Conservation (phyloP, 228 moss, liverwort and hornwort species). For the Sphagnum fallax region DNA sequence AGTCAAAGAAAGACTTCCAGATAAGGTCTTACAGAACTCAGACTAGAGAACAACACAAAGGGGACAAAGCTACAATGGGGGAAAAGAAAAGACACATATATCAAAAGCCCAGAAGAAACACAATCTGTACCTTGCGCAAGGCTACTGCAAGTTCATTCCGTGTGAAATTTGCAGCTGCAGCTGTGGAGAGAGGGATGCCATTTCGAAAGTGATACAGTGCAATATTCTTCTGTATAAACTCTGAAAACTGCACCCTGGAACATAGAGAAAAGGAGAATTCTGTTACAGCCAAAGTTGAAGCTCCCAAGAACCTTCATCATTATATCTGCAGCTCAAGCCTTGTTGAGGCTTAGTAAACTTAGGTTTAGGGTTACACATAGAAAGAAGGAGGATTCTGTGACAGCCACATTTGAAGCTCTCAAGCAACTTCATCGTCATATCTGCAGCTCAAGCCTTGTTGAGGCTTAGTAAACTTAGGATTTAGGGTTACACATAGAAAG, state of each 20-base stretch:
- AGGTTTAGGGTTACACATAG: neutral
- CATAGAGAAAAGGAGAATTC: neutral
- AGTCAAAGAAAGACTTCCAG: too few relatives aligned
- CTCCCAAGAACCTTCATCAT: too few relatives aligned
- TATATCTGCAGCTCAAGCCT: too few relatives aligned
- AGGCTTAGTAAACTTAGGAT: too few relatives aligned
- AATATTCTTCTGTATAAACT: constrained; percentile 94
- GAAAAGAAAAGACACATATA: too few relatives aligned
- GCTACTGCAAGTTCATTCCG: constrained; percentile 85
- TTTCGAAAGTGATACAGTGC: constrained; percentile 80
- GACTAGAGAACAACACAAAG: too few relatives aligned
- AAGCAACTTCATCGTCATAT: too few relatives aligned
- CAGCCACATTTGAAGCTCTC: neutral
- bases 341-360: too few relatives aligned
- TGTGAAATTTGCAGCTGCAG: constrained; percentile 95
- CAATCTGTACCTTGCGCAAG: constrained; percentile 63
- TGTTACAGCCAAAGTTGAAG: neutral
- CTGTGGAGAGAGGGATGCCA: constrained; percentile 79
- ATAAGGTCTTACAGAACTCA: too few relatives aligned
- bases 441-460: too few relatives aligned
- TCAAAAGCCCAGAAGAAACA: too few relatives aligned
- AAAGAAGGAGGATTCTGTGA: neutral
- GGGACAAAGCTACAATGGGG: too few relatives aligned
- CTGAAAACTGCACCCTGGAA: constrained; percentile 91
- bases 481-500: neutral